Conservation (phyloP, 805 yeast species). For the Starmerella apicola region DNA sequence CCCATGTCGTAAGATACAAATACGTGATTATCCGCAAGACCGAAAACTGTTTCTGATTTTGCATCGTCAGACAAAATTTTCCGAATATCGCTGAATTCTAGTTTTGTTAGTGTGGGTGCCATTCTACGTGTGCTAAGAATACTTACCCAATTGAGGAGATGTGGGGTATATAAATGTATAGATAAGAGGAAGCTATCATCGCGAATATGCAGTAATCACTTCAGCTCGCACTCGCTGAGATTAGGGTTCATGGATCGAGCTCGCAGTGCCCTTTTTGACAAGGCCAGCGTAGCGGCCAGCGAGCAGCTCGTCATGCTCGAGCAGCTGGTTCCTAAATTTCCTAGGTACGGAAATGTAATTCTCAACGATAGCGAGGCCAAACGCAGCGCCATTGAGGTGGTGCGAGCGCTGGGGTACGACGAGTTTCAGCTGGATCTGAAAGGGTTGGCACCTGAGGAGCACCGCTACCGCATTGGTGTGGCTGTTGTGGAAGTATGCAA, state of each 20-base stretch:
- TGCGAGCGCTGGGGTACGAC: constrained; percentile 72
- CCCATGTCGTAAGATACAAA: too few relatives aligned
- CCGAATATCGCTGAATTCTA: too few relatives aligned
- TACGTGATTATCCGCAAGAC: too few relatives aligned
- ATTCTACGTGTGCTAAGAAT: too few relatives aligned
- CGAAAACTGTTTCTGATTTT: too few relatives aligned
- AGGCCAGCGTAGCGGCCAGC: constrained; percentile 36
- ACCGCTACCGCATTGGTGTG: constrained; percentile 55
- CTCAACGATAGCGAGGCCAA: constrained; percentile 52
- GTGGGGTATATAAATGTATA: too few relatives aligned
- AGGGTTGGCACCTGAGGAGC: constrained; percentile 36
- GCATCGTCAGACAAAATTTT: too few relatives aligned
- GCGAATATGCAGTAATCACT: too few relatives aligned
- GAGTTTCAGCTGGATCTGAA: constrained; percentile 39
- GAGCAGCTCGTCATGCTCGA: constrained; percentile 64
- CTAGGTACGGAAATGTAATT: constrained; percentile 54
- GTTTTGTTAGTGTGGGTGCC: too few relatives aligned
- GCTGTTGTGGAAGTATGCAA: constrained; percentile 67
- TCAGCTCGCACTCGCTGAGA: too few relatives aligned
- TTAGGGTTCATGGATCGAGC: constrained; percentile 1
- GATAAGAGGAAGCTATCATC: too few relatives aligned
- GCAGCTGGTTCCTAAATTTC: constrained; percentile 61
- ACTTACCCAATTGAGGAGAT: too few relatives aligned
- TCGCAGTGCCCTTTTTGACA: constrained; percentile 3
- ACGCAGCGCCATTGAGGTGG: constrained; percentile 60